These are phyloP conservation scores for Solanum neorickii DNA, from an alignment of 257 asterid species.

Conservation along the genomic window DNA sequence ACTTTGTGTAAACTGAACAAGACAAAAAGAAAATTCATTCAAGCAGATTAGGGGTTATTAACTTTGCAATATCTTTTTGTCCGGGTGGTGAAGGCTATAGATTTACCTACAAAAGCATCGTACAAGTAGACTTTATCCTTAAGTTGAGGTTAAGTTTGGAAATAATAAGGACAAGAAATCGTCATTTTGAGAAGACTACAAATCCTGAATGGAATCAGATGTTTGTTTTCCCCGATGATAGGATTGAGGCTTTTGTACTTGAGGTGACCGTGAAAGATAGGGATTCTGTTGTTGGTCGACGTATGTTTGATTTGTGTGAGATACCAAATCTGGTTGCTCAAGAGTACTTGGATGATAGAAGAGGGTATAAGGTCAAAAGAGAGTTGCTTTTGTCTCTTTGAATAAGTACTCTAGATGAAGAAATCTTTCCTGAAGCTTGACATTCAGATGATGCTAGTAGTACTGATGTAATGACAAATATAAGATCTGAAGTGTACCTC, in stretches of 20 bases:
- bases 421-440: conserved; percentile 65
- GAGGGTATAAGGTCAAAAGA: conserved; percentile 4
- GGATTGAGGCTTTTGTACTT: background rate
- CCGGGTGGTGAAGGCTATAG: background rate
- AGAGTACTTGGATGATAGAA: background rate
- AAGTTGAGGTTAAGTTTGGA: background rate
- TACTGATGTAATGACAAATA: conserved; percentile 17
- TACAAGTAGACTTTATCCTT: background rate
- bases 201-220: background rate
- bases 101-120: background rate
- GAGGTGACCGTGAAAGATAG: background rate
- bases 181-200: background rate
- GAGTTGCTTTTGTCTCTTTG: conserved; percentile 69
- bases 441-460: conserved; percentile 45
- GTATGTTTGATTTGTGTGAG: background rate
- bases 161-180: background rate
- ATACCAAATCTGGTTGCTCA: background rate
- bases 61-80: background rate
- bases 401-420: conserved; percentile 74
- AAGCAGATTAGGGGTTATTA: background rate
- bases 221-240: background rate
- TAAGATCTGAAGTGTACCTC: conserved; percentile 46
- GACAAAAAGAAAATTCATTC: background rate
- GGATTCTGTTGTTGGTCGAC: background rate
- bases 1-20: background rate